These are phyloP conservation scores for Komagataella ulmi DNA, from an alignment of 805 yeast genomes.

Conservation along the genomic window DNA sequence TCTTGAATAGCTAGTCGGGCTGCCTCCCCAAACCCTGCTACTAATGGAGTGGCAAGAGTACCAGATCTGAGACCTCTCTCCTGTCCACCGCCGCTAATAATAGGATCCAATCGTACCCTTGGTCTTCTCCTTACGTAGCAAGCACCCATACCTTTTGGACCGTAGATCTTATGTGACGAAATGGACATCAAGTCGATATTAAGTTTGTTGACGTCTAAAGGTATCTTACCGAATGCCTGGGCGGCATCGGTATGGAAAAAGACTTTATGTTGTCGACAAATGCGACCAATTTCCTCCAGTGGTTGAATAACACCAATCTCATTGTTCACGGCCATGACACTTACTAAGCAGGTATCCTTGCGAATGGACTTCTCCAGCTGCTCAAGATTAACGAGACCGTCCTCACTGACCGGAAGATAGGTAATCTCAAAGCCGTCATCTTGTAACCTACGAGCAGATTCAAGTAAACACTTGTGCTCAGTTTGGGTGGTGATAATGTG, in stretches of 20 bases:
- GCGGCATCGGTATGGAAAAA: conserved; percentile 98
- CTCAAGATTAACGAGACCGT: conserved; percentile 71
- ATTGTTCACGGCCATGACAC: conserved; percentile 94
- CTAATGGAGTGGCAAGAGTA: conserved; percentile 92
- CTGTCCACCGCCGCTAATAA: conserved; percentile 97
- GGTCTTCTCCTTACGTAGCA: conserved; percentile 94
- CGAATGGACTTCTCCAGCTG: conserved; percentile 74
- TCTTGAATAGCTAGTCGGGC: conserved; percentile 73
- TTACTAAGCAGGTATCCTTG: conserved; percentile 82
- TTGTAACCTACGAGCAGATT: conserved; percentile 86
- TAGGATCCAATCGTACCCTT: conserved; percentile 90
- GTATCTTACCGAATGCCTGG: conserved; percentile 92
- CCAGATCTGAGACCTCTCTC: conserved; percentile 97
- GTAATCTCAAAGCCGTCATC: conserved; percentile 97
- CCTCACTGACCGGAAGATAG: conserved; percentile 68
- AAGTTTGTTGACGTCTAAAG: conserved; percentile 83
- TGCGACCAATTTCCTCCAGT: conserved; percentile 77
- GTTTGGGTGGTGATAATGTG: conserved; percentile 95
- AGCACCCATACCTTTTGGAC: conserved; percentile 98
- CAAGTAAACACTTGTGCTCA: conserved; percentile 98
- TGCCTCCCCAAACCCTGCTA: conserved; percentile 96
- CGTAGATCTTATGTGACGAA: conserved; percentile 93
- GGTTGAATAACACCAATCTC: conserved; percentile 98
- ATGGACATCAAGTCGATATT: conserved; percentile 89
- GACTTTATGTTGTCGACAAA: conserved; percentile 78